Percentiles rank a stretch among this genome's conserved stretches.
phyloP scores from a whole-genome alignment of 805 yeast species.

The Kuraishia ogatae region DNA sequence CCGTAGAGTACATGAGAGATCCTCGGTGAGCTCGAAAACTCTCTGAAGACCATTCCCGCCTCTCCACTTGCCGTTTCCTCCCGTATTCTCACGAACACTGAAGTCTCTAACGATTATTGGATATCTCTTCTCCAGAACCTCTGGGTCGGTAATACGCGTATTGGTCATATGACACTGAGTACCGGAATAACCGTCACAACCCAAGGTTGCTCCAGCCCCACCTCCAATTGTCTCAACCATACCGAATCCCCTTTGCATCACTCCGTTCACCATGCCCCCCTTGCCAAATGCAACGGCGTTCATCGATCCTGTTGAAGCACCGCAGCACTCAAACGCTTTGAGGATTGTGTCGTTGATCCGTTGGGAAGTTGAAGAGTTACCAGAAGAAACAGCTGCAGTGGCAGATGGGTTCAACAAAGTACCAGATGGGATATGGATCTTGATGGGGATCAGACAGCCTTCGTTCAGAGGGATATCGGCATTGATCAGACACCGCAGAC shows the following conservation, averaged over 20 bases:
- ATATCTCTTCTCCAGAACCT: constrained; percentile 41
- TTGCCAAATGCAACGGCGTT: constrained; percentile 82
- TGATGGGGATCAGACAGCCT: constrained; percentile 33
- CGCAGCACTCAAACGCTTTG: constrained; percentile 73
- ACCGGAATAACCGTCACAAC: constrained; percentile 35
- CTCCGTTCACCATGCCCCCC: constrained; percentile 28
- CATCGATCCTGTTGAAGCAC: constrained; percentile 88
- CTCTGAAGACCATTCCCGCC: constrained; percentile 48
- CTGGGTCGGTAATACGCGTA: constrained; percentile 48
- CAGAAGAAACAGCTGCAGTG: constrained; percentile 35
- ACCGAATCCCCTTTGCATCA: constrained; percentile 38
- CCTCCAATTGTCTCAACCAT: constrained; percentile 49
- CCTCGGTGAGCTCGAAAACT: constrained; percentile 35
- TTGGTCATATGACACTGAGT: constrained; percentile 49
- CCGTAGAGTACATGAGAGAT: constrained; percentile 32
- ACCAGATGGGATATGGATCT: constrained; percentile 22
- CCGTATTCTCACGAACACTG: constrained; percentile 33
- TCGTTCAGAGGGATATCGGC: constrained; percentile 49
- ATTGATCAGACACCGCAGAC: constrained; percentile 37
- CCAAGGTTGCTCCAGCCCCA: constrained; percentile 45
- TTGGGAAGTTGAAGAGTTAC: constrained; percentile 74
- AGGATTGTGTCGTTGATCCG: constrained; percentile 77
- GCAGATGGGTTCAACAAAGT: constrained; percentile 29
- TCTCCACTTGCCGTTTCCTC: constrained; percentile 38
- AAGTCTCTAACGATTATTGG: constrained; percentile 40